Base-by-base conservation (phyloP, 768 basidiomycete genomes). In the Pisolithus microcarpus region DNA sequence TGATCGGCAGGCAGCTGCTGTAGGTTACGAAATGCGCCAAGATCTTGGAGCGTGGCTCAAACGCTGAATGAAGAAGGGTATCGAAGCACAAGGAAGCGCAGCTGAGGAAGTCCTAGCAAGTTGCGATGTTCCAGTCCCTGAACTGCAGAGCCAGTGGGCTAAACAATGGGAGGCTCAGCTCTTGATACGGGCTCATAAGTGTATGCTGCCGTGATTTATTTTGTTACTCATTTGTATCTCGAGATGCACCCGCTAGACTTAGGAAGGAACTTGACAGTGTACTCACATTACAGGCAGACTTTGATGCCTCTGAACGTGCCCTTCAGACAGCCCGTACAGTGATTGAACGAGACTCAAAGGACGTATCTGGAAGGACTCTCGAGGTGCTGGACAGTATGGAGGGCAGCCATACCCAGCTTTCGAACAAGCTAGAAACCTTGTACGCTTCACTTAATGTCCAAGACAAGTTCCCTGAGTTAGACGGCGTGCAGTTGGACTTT, bases 401-500 rank as follows among this genome's bases (percentile, higher is more conserved):
- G 16, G 31, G 26, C 3, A 58, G 54, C 5, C 65, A 66, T 15
- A 51, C 53, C 6, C 16, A 13, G 1, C 52, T 69, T 10, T 56
- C 57, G 11, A 46, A 56, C 3, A 46, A 65, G 47, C 63, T 68
- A 0, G 67, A 73, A 26, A 50, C 47, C 0, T 52, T 74, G 0
- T 74, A 71, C 54, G 36, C 58, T 0, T 66, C 68, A 0, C 56
- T 74, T 16, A 71, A 74, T 43, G 51, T 74, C 7, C 59, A 59
- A 2, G 54, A 65, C 5, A 24, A 26, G 6, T 70, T 67, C 36
- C 72, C 70, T 0, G 68, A 68, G 24, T 65, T 75, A 2, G 23
- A 56, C 15, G 58, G 58, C 5, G 37, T 70, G 7, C 50, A 61
- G 10, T 43, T 65, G 4, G 57, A 66, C 5, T 70, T 70, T 51